Base-by-base conservation (phyloP, 306 rosid species). In the Urtica urens region DNA sequence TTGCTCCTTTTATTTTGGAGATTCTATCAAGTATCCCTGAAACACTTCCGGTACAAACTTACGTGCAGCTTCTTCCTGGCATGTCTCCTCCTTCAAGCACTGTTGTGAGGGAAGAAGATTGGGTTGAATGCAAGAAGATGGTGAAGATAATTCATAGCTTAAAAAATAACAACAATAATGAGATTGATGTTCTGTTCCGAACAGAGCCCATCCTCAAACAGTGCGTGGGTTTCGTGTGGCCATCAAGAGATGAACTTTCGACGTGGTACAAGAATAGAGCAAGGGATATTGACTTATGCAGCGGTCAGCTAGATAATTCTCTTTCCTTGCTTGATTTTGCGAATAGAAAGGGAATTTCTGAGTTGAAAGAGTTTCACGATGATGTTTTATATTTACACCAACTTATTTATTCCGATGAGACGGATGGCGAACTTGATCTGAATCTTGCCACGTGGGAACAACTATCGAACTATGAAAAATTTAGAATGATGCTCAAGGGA, bases 71-170 rank as follows among this genome's bases (percentile, higher is more conserved):
- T 75, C 94, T 90, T 62, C 99, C 95, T 34, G 99, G 99, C 35
- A 79, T 69, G 60, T 77, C 74, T 63, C 90, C 95, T 46, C 92
- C 99, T 35, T 58, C 80, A 56, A 74, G 58, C 68, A 59, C 73
- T 51, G 85, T 75, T 34, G 79, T 82, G 66, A 85, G 99, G 79
- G 82, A 77, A 51, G 81, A 79, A 52, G 99, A 90, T 74, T 90
- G 99, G 99, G 99, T 90, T 75, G 99, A 90, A 79, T 85, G 99
- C 53, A 69, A 73, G 65, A 70, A 90, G 67, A 85, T 75, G 94
- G 49, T 75, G 60, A 48, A 17, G 58, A 81, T 72, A 75, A 67
- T 81, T 23, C 62, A 55, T 42, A 63, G 57, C 30, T 64, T 76
- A 46, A 71, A 76, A 33, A 49, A 71, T 49, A 69, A 58, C 51